These are phyloP conservation scores for Agaricus sinodeliciosus DNA, from an alignment of 768 basidiomycete species.

Conservation along the genomic window DNA sequence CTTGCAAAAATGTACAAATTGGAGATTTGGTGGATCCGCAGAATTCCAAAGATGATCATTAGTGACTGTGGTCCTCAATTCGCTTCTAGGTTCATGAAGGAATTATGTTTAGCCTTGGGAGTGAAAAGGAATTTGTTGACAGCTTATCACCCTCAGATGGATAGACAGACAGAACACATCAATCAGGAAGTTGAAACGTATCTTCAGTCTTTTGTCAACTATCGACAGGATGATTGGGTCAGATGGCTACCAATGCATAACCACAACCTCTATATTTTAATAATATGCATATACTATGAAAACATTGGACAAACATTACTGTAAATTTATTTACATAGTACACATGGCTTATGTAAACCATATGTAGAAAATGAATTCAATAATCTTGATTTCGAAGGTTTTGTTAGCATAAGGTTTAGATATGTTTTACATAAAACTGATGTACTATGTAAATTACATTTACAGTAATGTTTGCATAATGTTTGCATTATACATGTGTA, in stretches of 20 bases:
- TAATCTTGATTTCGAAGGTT: no score
- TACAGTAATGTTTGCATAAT: no score
- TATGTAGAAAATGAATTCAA: no score
- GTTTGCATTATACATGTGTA: no score
- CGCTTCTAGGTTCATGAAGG: conserved; percentile 23
- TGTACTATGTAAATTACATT: no score
- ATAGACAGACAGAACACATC: conserved; percentile 23
- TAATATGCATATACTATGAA: no score
- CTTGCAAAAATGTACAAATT: not conserved
- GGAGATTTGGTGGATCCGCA: not conserved
- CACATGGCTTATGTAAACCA: no score
- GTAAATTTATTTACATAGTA: no score
- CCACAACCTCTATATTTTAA: no score
- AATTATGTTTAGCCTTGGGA: conserved; percentile 15
- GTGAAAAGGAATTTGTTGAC: conserved; percentile 29
- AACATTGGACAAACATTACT: no score
- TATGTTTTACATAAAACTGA: no score
- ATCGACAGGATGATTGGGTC: conserved; percentile 1
- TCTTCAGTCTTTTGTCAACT: not conserved
- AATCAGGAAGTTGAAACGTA: conserved; percentile 22
- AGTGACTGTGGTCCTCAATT: conserved; percentile 23
- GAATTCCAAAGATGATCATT: not conserved
- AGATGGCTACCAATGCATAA: not conserved
- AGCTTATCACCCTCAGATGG: conserved; percentile 33
- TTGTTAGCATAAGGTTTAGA: no score